Evolutionary conservation across 345 rosid species (phyloP).

Genomic region (Erysimum cheiranthoides): DNA sequence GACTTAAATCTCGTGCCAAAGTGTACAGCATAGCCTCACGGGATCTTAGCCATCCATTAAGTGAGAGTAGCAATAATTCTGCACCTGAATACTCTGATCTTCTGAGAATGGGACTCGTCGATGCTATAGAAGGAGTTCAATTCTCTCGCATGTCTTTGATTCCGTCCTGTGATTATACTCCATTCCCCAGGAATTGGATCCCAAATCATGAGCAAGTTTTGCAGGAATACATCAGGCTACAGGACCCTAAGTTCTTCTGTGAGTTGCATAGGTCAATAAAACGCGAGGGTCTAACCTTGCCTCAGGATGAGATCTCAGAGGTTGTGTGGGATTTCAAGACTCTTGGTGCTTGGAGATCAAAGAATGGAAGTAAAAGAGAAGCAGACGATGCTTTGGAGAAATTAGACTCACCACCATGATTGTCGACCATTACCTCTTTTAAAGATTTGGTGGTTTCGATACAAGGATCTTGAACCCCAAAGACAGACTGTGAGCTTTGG

Average conservation of each 20-base stretch:
- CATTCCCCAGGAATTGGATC: conserved; percentile 87
- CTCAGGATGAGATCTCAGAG: conserved; percentile 90
- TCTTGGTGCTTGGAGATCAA: conserved; percentile 69
- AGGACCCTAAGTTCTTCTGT: conserved; percentile 87
- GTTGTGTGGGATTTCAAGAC: conserved; percentile 90
- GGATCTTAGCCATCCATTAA: conserved; percentile 79
- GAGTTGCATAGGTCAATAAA: conserved; percentile 71
- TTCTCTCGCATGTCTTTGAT: conserved; percentile 90
- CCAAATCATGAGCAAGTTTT: conserved; percentile 85
- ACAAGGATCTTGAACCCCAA: conserved; percentile 23
- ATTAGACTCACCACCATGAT: conserved; percentile 33
- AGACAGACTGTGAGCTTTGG: conserved; percentile 13
- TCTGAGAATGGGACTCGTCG: conserved; percentile 94
- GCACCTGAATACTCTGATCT: conserved; percentile 96
- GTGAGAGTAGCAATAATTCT: conserved; percentile 82
- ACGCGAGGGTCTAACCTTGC: conserved; percentile 62
- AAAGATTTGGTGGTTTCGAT: background rate
- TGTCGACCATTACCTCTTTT: background rate
- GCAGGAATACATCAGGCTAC: conserved; percentile 75
- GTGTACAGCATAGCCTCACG: conserved; percentile 87
- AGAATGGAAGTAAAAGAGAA: conserved; percentile 45
- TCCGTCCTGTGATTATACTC: conserved; percentile 94
- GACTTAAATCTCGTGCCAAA: conserved; percentile 94
- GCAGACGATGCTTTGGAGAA: conserved; percentile 41
- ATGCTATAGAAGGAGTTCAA: conserved; percentile 92